Evolutionary conservation across 495 filamentous ascomycete species (phyloP).

Genomic region (Jackrogersella minutella): DNA sequence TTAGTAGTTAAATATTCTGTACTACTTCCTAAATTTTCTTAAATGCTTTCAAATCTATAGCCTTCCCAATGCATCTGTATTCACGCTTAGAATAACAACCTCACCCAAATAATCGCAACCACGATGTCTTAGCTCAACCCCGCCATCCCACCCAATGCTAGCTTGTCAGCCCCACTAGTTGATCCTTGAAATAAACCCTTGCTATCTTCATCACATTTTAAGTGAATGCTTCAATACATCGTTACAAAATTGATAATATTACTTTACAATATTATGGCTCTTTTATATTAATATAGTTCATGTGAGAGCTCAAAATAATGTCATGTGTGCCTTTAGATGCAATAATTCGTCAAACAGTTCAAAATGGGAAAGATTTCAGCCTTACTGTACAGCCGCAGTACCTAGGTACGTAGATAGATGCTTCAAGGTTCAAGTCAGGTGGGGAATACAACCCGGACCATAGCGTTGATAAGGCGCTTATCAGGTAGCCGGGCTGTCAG

Average conservation of each 20-base stretch:
- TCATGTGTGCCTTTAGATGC: too few relatives aligned
- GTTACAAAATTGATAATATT: background rate
- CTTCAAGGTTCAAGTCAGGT: background rate
- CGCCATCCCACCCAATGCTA: slow-evolving; percentile 10
- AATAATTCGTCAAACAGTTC: too few relatives aligned
- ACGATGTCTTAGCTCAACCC: slow-evolving; percentile 15
- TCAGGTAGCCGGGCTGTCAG: background rate
- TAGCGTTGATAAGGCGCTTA: slow-evolving; percentile 17
- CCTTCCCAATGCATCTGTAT: too few relatives aligned
- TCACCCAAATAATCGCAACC: background rate
- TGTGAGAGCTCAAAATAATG: too few relatives aligned
- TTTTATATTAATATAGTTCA: too few relatives aligned
- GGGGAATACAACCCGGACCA: background rate
- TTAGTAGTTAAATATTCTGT: too few relatives aligned
- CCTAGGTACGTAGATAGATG: background rate
- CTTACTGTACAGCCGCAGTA: background rate
- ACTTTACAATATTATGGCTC: too few relatives aligned
- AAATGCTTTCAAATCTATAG: too few relatives aligned
- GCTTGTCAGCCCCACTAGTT: slow-evolving; percentile 16
- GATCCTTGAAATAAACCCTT: background rate
- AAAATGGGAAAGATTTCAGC: slow-evolving; percentile 13
- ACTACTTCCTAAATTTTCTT: too few relatives aligned
- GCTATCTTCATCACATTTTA: slow-evolving; percentile 1
- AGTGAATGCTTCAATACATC: background rate
- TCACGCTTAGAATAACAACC: too few relatives aligned